Conservation (phyloP, 2,329 filamentous ascomycete species). For the Ophiocordyceps camponoti-floridani region DNA sequence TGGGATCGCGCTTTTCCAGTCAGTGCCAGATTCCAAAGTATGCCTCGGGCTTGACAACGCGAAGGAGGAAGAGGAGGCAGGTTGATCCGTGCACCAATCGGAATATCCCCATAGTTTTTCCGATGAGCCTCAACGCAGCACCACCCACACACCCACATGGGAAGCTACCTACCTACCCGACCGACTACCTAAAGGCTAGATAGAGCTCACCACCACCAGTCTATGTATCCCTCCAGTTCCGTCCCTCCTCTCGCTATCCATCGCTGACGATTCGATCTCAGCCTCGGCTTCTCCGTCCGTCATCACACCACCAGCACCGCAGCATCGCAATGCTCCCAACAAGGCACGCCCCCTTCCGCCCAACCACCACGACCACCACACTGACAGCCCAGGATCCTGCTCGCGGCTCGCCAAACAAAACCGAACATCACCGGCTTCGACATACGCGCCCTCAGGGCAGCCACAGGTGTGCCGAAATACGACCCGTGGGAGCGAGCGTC, state of each 20-base stretch:
- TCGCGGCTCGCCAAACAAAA: constrained; percentile 34
- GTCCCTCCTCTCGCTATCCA: too few relatives aligned
- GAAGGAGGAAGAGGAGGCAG: not conserved
- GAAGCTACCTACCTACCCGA: too few relatives aligned
- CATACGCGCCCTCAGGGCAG: constrained; percentile 58
- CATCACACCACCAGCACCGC: not conserved
- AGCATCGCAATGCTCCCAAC: constrained; percentile 19
- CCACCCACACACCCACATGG: too few relatives aligned
- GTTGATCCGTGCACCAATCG: not conserved
- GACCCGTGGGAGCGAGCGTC: constrained; percentile 50
- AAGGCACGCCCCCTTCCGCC: constrained; percentile 11
- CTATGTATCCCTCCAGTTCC: too few relatives aligned
- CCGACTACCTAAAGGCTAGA: too few relatives aligned
- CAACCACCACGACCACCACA: not conserved
- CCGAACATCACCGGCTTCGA: constrained; percentile 87
- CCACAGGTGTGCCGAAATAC: constrained; percentile 44
- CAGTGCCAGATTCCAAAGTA: not conserved
- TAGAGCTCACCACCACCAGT: too few relatives aligned
- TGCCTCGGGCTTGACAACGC: not conserved
- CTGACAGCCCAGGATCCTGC: constrained; percentile 22
- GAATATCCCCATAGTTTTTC: not conserved
- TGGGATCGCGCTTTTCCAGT: too few relatives aligned
- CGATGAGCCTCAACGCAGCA: not conserved
- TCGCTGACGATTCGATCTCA: not conserved
- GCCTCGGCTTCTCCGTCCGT: not conserved